These are phyloP conservation scores for Suillus subluteus DNA, from an alignment of 768 basidiomycete species.

Conservation along the genomic window DNA sequence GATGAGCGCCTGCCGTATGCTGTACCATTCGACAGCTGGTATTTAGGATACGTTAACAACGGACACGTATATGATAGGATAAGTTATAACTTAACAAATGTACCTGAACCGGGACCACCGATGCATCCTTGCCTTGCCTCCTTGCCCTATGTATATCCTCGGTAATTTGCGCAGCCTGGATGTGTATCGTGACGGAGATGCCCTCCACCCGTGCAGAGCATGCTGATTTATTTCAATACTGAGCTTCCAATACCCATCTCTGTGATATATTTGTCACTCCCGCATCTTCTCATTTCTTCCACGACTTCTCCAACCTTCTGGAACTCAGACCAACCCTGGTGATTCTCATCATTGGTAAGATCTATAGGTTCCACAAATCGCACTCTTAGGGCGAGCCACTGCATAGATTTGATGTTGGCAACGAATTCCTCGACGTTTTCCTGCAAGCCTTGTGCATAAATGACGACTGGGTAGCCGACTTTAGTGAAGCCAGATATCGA, in stretches of 20 bases:
- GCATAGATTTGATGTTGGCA: slow-evolving; percentile 70
- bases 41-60: background rate
- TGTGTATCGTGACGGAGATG: background rate
- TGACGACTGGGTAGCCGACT: slow-evolving; percentile 74
- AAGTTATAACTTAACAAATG: background rate
- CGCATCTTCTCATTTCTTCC: slow-evolving; percentile 63
- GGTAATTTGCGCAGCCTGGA: background rate
- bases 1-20: background rate
- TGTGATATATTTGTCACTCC: slow-evolving; percentile 55
- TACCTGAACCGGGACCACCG: background rate
- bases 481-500: slow-evolving; percentile 69
- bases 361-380: slow-evolving; percentile 59
- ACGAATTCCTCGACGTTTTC: slow-evolving; percentile 65
- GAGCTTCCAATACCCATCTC: slow-evolving; percentile 67
- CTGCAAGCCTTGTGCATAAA: slow-evolving; percentile 63
- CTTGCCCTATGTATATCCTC: background rate
- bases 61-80: background rate
- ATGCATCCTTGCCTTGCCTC: background rate
- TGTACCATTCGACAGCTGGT: background rate
- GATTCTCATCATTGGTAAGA: background rate
- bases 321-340: slow-evolving; percentile 57
- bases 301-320: slow-evolving; percentile 72
- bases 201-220: too few species aligned
- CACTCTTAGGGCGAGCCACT: slow-evolving; percentile 72
- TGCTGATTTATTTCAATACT: background rate